Conservation (phyloP, 192 early-diverging fungal genomes). For the Coemansia sp. region DNA sequence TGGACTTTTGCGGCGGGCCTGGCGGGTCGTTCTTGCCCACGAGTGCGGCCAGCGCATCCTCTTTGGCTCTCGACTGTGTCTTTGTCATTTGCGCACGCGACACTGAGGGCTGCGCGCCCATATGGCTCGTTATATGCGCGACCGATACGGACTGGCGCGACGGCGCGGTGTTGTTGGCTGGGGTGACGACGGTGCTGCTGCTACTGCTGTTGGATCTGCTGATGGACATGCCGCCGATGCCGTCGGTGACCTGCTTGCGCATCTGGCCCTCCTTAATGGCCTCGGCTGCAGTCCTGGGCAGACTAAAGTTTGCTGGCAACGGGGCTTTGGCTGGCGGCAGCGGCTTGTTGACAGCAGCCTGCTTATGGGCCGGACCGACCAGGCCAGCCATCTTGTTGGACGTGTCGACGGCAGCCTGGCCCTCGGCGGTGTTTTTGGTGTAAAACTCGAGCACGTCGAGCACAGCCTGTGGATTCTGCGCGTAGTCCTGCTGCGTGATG, state of each 20-base stretch:
- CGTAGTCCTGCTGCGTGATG: conserved; percentile 96
- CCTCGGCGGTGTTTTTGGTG: conserved; percentile 72
- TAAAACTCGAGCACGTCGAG: conserved; percentile 98
- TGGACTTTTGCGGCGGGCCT: conserved; percentile 52
- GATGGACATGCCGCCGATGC: conserved; percentile 51
- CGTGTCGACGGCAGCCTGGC: conserved; percentile 36
- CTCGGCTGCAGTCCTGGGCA: conserved; percentile 48
- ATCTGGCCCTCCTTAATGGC: conserved; percentile 55
- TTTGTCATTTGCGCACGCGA: conserved; percentile 45
- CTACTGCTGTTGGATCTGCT: conserved; percentile 31
- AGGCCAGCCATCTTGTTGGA: conserved; percentile 60
- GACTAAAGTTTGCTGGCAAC: conserved; percentile 38
- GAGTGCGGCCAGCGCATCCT: conserved; percentile 56
- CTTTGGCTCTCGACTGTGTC: conserved; percentile 56
- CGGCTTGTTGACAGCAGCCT: conserved; percentile 32
- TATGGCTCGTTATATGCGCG: neutral
- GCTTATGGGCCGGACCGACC: conserved; percentile 2
- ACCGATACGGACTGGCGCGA: conserved; percentile 6
- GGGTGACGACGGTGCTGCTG: conserved; percentile 17
- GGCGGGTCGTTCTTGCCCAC: conserved; percentile 50
- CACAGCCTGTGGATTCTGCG: conserved; percentile 97
- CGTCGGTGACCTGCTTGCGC: conserved; percentile 46
- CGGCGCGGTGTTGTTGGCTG: conserved; percentile 10
- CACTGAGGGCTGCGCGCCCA: conserved; percentile 12
- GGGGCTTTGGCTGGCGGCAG: conserved; percentile 48